phyloP scores from a whole-genome alignment of 164 flowering plant genomes.

The Malania oleifera region DNA sequence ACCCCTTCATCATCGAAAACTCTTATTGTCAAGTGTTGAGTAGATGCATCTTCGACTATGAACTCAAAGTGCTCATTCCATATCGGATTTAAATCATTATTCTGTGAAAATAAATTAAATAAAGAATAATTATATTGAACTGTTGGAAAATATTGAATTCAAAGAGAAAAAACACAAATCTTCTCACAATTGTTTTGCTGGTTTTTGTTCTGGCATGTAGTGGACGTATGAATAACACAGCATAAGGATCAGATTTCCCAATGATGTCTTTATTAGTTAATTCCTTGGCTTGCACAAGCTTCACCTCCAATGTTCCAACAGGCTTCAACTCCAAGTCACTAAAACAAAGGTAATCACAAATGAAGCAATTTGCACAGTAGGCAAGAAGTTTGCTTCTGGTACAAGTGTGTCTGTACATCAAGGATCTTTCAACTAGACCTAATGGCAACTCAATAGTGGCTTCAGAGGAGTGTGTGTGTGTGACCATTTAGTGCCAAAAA shows the following conservation, averaged over 20 bases:
- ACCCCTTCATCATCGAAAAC: constrained; percentile 89
- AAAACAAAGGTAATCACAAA: not conserved
- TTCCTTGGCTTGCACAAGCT: constrained; percentile 94
- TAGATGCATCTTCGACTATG: constrained; percentile 78
- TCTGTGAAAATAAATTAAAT: constrained; percentile 40
- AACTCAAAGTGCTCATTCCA: constrained; percentile 99
- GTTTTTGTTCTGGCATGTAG: constrained; percentile 72
- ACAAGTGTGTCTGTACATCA: too few relatives aligned
- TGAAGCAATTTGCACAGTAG: too few relatives aligned
- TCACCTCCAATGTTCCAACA: constrained; percentile 88
- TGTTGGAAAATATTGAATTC: too few relatives aligned
- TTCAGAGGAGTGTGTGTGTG: too few relatives aligned
- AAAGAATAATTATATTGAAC: not conserved
- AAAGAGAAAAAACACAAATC: not conserved
- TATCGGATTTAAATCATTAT: constrained; percentile 85
- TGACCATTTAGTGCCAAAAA: too few relatives aligned
- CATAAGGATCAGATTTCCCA: constrained; percentile 98
- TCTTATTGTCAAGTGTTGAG: constrained; percentile 82
- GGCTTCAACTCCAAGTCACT: constrained; percentile 96
- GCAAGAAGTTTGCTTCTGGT: too few relatives aligned
- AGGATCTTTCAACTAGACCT: not conserved
- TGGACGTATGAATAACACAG: constrained; percentile 77
- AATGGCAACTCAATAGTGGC: too few relatives aligned
- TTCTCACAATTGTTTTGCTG: constrained; percentile 77
- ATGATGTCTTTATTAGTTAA: constrained; percentile 86